phyloP scores from a whole-genome alignment of 805 yeast genomes.

The Metschnikowia amazonensis region DNA sequence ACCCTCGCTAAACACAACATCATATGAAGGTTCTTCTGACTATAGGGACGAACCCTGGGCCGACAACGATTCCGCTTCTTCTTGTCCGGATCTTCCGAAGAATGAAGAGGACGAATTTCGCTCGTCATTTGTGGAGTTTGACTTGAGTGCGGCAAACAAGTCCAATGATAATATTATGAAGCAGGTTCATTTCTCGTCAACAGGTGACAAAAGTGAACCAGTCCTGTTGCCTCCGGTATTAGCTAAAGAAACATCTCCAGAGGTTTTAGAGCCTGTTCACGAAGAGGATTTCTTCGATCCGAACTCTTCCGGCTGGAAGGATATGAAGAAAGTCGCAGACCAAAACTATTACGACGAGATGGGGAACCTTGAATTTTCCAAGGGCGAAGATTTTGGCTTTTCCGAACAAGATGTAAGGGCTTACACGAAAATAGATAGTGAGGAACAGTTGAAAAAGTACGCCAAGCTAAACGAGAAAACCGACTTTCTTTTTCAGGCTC shows the following conservation, averaged over 20 bases:
- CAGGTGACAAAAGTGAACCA: background rate
- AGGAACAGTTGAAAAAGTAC: slow-evolving; percentile 78
- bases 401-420: slow-evolving; percentile 53
- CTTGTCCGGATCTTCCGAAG: background rate
- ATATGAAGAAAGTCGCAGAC: slow-evolving; percentile 79
- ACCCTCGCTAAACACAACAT: slow-evolving; percentile 10
- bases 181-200: slow-evolving; percentile 8
- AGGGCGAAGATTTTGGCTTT: slow-evolving; percentile 22
- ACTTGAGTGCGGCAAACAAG: slow-evolving; percentile 18
- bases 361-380: slow-evolving; percentile 56
- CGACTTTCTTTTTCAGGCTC: slow-evolving; percentile 44
- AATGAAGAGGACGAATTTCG: background rate
- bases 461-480: slow-evolving; percentile 47
- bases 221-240: background rate
- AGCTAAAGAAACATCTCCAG: background rate
- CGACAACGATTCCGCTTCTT: background rate
- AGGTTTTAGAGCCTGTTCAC: slow-evolving; percentile 2
- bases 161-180: slow-evolving; percentile 8
- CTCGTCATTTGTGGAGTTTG: slow-evolving; percentile 25
- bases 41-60: background rate
- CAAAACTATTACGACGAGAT: slow-evolving; percentile 75
- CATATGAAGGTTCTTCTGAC: background rate
- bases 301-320: slow-evolving; percentile 66
- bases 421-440: slow-evolving; percentile 85
- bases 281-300: slow-evolving; percentile 36